A percentile compares a stretch with the other conserved stretches of the same genome.
These are phyloP conservation scores for Letharia lupina DNA, from an alignment of 495 filamentous ascomycete genomes.

Conservation along the genomic window DNA sequence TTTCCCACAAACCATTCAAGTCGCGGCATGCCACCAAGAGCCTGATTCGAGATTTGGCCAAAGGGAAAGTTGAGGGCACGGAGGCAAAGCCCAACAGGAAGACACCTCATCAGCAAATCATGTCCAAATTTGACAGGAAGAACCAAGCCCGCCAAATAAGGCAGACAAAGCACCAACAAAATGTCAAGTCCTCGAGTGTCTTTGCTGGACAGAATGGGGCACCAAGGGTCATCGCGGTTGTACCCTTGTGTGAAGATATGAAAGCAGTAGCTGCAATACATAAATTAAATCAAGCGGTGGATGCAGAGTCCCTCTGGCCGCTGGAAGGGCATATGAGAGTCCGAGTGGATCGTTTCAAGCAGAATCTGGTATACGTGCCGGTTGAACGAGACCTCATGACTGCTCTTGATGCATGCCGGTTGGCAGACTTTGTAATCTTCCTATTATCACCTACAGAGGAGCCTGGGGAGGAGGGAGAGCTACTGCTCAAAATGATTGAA, in stretches of 20 bases:
- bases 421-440: slow-evolving; percentile 84
- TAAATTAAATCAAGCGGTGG: slow-evolving; percentile 67
- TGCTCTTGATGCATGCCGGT: slow-evolving; percentile 74
- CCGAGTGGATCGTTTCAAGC: slow-evolving; percentile 81
- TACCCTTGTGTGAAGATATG: slow-evolving; percentile 69
- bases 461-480: slow-evolving; percentile 72
- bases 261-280: slow-evolving; percentile 58
- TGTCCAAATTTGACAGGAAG: slow-evolving; percentile 90
- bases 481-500: slow-evolving; percentile 76
- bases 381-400: slow-evolving; percentile 60
- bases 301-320: slow-evolving; percentile 60
- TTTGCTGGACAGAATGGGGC: slow-evolving; percentile 81
- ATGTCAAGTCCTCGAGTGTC: slow-evolving; percentile 62
- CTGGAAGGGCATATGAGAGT: slow-evolving; percentile 51
- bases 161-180: slow-evolving; percentile 68
- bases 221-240: slow-evolving; percentile 82
- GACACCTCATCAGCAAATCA: slow-evolving; percentile 89
- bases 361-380: slow-evolving; percentile 77
- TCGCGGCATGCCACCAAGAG: slow-evolving; percentile 82
- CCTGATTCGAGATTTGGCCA: slow-evolving; percentile 67
- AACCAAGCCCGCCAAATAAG: slow-evolving; percentile 89
- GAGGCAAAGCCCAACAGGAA: slow-evolving; percentile 56
- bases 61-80: slow-evolving; percentile 60
- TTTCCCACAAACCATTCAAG: slow-evolving; percentile 80
- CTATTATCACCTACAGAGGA: slow-evolving; percentile 72